phyloP scores from a whole-genome alignment of 1,284 basidiomycete genomes.

The Tilletia walkeri region DNA sequence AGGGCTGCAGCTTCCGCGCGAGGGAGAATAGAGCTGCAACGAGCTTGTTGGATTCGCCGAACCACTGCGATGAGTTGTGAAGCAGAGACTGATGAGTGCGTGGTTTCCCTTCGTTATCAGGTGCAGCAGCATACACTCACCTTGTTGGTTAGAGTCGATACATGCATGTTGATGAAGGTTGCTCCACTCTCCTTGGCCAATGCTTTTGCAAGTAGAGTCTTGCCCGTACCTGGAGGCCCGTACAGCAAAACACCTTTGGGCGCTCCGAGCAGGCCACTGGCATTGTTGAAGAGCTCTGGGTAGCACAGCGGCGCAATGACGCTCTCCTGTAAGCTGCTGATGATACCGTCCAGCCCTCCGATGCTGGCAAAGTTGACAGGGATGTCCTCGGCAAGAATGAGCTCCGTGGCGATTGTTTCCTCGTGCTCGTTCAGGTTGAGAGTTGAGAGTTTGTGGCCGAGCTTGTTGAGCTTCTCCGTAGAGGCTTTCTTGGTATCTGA shows the following conservation, averaged over 20 bases:
- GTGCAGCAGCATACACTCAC: slow-evolving; percentile 21
- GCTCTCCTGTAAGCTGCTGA: slow-evolving; percentile 85
- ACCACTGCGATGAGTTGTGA: slow-evolving; percentile 86
- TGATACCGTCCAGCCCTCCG: slow-evolving; percentile 91
- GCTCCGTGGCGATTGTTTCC: slow-evolving; percentile 62
- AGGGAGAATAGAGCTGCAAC: slow-evolving; percentile 75
- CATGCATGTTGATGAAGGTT: slow-evolving; percentile 69
- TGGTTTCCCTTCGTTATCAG: too few relatives aligned
- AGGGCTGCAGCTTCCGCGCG: slow-evolving; percentile 72
- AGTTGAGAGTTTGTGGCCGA: slow-evolving; percentile 41
- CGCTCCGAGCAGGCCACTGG: slow-evolving; percentile 62
- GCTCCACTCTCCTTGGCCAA: slow-evolving; percentile 81
- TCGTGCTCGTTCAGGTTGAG: slow-evolving; percentile 53
- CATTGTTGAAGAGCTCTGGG: slow-evolving; percentile 76
- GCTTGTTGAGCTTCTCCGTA: slow-evolving; percentile 49
- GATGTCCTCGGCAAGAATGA: slow-evolving; percentile 60
- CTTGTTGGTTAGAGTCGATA: slow-evolving; percentile 61
- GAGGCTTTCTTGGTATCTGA: slow-evolving; percentile 51
- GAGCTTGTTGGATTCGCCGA: slow-evolving; percentile 96
- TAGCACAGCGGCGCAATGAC: slow-evolving; percentile 94
- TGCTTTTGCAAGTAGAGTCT: slow-evolving; percentile 59
- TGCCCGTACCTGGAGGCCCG: slow-evolving; percentile 58
- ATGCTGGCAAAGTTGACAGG: slow-evolving; percentile 65
- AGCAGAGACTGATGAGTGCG: slow-evolving; percentile 56
- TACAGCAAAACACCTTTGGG: slow-evolving; percentile 62